Evolutionary conservation across 192 early-diverging fungal species (phyloP), one percentile per base, ranked within the genome.

Genomic region (Fimicolochytrium jonesii): DNA sequence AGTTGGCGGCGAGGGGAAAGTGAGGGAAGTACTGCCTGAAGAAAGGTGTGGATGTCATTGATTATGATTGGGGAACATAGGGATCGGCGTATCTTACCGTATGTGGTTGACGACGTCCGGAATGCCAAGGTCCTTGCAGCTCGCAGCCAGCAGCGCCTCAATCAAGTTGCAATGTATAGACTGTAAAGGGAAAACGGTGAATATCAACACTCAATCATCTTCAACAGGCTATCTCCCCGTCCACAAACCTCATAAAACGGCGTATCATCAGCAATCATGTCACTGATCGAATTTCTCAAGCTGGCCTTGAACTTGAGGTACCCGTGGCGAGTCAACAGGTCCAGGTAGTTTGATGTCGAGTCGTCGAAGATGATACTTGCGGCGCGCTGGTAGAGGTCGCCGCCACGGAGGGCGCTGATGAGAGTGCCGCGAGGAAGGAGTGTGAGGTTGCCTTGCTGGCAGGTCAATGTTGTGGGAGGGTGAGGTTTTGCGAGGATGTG

Each of bases 201-300:
- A n/a, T n/a, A n/a, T n/a, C n/a, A n/a, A n/a, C n/a, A n/a, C n/a
- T n/a, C n/a, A n/a, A n/a, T n/a, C n/a, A n/a, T n/a, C n/a, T n/a
- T n/a, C n/a, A n/a, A n/a, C n/a, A n/a, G n/a, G n/a, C n/a, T n/a
- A n/a, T n/a, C n/a, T n/a, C n/a, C n/a, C n/a, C n/a, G n/a, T n/a
- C n/a, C n/a, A n/a, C 31, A 18, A 37, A 79, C 74, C 71, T 81
- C 79, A 54, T 81, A 81, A 59, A 81, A 81, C 26, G 79, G 79
- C 5, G 63, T 66, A 31, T 63, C 36, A 44, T 81, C 79, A 0
- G 43, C 56, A 15, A 81, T 70, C 79, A 81, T 81, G 30, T 65
- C 73, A 6, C 64, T 33, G 39, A 81, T 63, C 3, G 72, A 68
- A 26, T 69, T 66, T n/a, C 56, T 58, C 56, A 75, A 26, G 23